Percentiles rank a stretch among this genome's conserved stretches.
These are phyloP conservation scores for Tetrahymena malaccensis DNA, from an alignment of 73 alveolate species.

Conservation along the genomic window DNA sequence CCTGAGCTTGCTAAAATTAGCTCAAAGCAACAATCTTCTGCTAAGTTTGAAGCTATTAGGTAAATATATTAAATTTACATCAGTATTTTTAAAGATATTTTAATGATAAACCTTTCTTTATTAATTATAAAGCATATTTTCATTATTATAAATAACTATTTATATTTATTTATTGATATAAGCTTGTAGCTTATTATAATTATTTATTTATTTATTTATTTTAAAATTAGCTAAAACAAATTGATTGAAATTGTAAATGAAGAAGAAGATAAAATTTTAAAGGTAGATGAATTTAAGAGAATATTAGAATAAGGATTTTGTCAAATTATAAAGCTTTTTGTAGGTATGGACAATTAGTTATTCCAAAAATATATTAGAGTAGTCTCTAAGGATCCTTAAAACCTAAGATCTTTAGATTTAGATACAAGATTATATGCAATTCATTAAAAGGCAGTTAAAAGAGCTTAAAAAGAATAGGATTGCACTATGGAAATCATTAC, in stretches of 20 bases:
- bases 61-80: neutral
- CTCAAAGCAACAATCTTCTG: neutral
- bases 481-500: conserved; percentile 28
- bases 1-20: neutral
- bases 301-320: neutral
- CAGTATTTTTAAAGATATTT: too few relatives aligned
- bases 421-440: neutral
- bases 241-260: neutral
- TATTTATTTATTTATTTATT: neutral
- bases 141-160: too few relatives aligned
- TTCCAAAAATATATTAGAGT: neutral
- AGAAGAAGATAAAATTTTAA: neutral
- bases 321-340: neutral
- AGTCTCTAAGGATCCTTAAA: neutral
- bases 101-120: too few relatives aligned
- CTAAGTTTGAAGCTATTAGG: neutral
- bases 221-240: neutral
- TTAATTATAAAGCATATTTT: too few relatives aligned
- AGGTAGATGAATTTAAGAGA: neutral
- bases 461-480: neutral
- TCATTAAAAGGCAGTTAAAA: neutral
- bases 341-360: neutral
- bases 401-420: neutral
- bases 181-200: neutral
- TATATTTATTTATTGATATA: too few relatives aligned